Evolutionary conservation across 2,329 filamentous ascomycete genomes (phyloP), one percentile per base, ranked within the genome.

Genomic region (Parafenestella ontariensis): DNA sequence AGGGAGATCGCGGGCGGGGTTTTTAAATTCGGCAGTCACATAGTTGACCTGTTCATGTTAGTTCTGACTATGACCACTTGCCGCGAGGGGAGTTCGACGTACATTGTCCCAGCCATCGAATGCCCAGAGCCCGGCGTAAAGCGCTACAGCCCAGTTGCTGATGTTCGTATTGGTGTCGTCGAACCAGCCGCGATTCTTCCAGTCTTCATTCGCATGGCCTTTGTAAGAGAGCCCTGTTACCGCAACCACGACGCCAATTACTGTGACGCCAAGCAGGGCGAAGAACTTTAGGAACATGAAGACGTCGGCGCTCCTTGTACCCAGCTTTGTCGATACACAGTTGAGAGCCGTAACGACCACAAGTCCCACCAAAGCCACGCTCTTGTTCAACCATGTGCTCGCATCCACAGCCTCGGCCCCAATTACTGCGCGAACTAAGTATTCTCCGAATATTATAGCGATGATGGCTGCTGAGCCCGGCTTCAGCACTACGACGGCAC

Each of bases 31-130:
- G 66, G 93, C 95, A 0, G 96, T 92, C 6, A 99, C 95, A 70
- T 97, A 99, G 77, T 97, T 99, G 59, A 94, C 96, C 91, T 95
- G 60, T 9, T 8, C 13, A 13, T 39, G 59, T 74, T 54, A 58
- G 65, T 66, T 46, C 24, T 54, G 50, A 23, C 3, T 21, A 20
- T 37, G 41, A 28, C n/a, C 24, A 23, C 13, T 3, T 34, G 13
- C 26, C 23, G 29, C 24, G 24, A 44, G 6, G 20, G 18, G 23
- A 28, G 24, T 28, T 23, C 11, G 29, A 47, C 89, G 79, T 79
- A 95, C 92, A 75, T 99, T 99, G 73, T 99, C 95, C 95, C 95
- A 99, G 26, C 95, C 95, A 73, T 99, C 95, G 77, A 95, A 99
- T 0, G 95, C 95, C 95, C 95, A 99, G 5, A 99, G 83, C 8